Evolutionary conservation across 805 yeast species (phyloP).

Genomic region (Hanseniaspora nectarophila): DNA sequence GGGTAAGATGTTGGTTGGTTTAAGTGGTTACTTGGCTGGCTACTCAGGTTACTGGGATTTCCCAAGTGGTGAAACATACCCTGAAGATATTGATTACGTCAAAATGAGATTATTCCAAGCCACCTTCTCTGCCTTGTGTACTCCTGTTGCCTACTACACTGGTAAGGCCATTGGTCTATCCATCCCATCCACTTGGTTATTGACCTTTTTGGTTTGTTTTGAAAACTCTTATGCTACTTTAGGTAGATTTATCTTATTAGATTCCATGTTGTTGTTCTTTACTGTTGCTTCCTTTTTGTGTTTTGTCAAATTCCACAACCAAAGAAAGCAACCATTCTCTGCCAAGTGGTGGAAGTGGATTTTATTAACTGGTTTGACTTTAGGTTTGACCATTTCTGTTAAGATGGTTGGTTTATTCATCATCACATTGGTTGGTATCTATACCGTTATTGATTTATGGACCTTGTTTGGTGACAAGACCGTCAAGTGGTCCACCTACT

Average conservation of each 20-base stretch:
- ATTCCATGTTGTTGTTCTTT: conserved; percentile 64
- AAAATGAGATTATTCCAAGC: conserved; percentile 66
- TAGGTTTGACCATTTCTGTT: conserved; percentile 86
- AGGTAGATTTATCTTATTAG: conserved; percentile 63
- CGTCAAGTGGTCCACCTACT: conserved; percentile 39
- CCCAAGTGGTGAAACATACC: conserved; percentile 53
- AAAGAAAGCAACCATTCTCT: conserved; percentile 42
- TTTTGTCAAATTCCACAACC: conserved; percentile 42
- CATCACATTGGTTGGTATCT: conserved; percentile 76
- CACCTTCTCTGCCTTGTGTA: conserved; percentile 50
- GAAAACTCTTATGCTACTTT: conserved; percentile 60
- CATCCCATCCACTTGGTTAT: conserved; percentile 43
- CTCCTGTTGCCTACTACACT: conserved; percentile 62
- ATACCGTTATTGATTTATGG: conserved; percentile 84
- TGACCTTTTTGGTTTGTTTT: conserved; percentile 50
- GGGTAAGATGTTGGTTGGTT: conserved; percentile 69
- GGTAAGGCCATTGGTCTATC: conserved; percentile 47
- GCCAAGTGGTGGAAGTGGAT: conserved; percentile 94
- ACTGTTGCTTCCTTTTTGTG: conserved; percentile 59
- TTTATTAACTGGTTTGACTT: conserved; percentile 63
- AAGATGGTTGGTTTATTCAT: conserved; percentile 95
- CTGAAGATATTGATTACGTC: conserved; percentile 47
- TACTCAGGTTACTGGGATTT: conserved; percentile 68
- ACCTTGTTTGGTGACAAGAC: conserved; percentile 58
- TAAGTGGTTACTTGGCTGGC: conserved; percentile 73